Percentiles rank a stretch among this genome's conserved stretches.
phyloP scores from a whole-genome alignment of 495 filamentous ascomycete genomes.

The Astrocystis sublimbata region DNA sequence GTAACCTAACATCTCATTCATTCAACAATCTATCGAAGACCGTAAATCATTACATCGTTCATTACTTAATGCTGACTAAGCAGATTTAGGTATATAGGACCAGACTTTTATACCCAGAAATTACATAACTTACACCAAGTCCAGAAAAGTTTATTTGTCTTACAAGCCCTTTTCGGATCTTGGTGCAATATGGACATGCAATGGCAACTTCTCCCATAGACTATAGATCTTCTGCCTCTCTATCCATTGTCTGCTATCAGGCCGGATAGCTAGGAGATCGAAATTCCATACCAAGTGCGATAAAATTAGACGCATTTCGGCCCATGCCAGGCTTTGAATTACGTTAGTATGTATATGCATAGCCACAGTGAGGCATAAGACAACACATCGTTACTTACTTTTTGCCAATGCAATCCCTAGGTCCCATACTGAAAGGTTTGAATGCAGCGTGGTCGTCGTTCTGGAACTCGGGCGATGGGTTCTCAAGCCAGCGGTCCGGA shows the following conservation, averaged over 20 bases:
- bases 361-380: background rate
- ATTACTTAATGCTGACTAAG: no score
- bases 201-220: slow-evolving; percentile 30
- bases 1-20: no score
- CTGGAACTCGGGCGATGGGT: slow-evolving; percentile 11
- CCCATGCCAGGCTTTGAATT: slow-evolving; percentile 30
- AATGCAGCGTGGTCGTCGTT: background rate
- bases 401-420: slow-evolving; percentile 36
- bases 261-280: slow-evolving; percentile 37
- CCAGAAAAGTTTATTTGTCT: no score
- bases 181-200: slow-evolving; percentile 19
- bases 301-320: slow-evolving; percentile 41
- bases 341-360: background rate
- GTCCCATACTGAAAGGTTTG: slow-evolving; percentile 36
- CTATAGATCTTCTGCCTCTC: slow-evolving; percentile 22
- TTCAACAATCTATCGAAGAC: no score
- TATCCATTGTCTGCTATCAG: slow-evolving; percentile 28
- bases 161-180: no score
- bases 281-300: slow-evolving; percentile 43
- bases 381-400: slow-evolving; percentile 16
- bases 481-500: slow-evolving; percentile 24
- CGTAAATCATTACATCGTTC: no score
- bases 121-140: no score
- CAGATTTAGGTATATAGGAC: no score
- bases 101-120: no score